Percentiles rank a stretch among this genome's conserved stretches.
Conservation (phyloP, 345 rosid species). For the Psidium friedrichsthalianum region DNA sequence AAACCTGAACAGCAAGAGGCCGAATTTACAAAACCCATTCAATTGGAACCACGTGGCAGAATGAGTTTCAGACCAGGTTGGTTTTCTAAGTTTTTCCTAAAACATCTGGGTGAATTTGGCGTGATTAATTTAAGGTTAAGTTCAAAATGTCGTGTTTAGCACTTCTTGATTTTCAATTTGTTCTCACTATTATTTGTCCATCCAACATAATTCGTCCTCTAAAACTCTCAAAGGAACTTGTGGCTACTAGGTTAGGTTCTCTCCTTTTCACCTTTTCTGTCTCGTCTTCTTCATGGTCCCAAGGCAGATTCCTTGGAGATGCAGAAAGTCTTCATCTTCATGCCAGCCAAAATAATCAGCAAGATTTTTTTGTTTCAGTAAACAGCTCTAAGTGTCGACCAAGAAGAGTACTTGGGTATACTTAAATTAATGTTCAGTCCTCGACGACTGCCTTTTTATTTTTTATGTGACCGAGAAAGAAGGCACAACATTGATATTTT, state of each 20-base stretch:
- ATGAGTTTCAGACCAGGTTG: not conserved
- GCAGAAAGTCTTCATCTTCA: too few relatives aligned
- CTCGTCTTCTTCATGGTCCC: not conserved
- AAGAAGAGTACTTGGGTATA: too few relatives aligned
- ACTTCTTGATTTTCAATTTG: not conserved
- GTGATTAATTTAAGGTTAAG: not conserved
- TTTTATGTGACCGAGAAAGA: too few relatives aligned
- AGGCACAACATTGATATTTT: too few relatives aligned
- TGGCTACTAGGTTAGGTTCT: not conserved
- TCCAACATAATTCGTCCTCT: not conserved
- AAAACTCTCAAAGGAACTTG: not conserved
- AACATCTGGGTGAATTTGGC: not conserved
- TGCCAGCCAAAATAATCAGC: too few relatives aligned
- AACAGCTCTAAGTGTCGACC: too few relatives aligned
- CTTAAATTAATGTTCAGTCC: too few relatives aligned
- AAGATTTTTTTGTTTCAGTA: too few relatives aligned
- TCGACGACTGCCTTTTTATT: too few relatives aligned
- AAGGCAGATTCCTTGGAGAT: not conserved
- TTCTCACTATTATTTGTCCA: not conserved
- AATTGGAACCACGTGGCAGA: not conserved
- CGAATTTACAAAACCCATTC: not conserved
- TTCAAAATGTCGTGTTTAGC: not conserved
- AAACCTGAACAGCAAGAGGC: not conserved
- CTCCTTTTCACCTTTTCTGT: not conserved
- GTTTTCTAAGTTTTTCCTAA: not conserved